Evolutionary conservation across 2,329 filamentous ascomycete species (phyloP), one percentile per base, ranked within the genome.

Genomic region (Trichoderma sp.): DNA sequence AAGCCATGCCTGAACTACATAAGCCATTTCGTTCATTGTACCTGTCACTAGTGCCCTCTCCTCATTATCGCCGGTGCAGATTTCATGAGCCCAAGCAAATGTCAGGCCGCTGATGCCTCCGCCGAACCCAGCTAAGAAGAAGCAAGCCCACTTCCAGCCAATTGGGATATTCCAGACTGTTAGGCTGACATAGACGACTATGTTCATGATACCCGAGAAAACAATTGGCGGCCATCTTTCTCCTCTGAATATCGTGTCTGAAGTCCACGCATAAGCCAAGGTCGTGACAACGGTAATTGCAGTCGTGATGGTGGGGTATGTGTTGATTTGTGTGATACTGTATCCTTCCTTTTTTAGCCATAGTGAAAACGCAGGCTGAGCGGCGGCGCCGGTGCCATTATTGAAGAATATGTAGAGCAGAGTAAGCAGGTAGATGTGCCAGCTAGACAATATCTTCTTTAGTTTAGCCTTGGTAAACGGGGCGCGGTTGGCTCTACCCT

Each of bases 1-100:
- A 53, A 92, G 76, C 89, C 89, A 92, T 0, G 89, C 88, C 74
- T 92, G 89, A 55, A 92, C 78, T 1, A 91, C 88, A 70, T 91
- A 91, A 0, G 89, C 89, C 80, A 92, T 85, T 75, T 90, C 85
- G 70, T 92, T 92, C 88, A 92, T 92, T 19, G 83, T 79, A 0
- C 83, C 89, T 0, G 89, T 84, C 0, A 92, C 88, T 4, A 92
- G 80, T 0, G 90, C 89, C 11, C 89, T 81, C 78, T 92, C 89
- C 76, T 92, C 89, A 67, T 89, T 85, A 70, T 85, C 83, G 13
- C 81, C 82, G 47, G 77, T 79, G 73, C 83, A 85, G 53, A 85
- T 84, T 73, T 85, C 84, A 69, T 85, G 81, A 0, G 82, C 82
- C 83, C 83, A 85, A 0, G 83, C 82, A 68, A 83, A 84, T 0